Conservation (phyloP, 2,329 filamentous ascomycete genomes). For the Elsinoe necatrix region DNA sequence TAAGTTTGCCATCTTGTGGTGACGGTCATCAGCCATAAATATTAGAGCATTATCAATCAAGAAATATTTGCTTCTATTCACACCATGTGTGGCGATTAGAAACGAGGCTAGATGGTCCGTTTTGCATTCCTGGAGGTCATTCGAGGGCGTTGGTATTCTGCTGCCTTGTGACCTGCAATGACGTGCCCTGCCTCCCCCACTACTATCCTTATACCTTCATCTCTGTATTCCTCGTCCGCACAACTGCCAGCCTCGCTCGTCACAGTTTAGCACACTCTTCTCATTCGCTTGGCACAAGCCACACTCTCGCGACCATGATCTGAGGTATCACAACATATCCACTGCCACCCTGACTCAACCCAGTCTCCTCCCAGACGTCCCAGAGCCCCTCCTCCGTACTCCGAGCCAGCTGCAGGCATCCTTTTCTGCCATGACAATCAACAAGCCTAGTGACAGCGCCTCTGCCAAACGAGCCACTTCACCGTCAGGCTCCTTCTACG, state of each 20-base stretch:
- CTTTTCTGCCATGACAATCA: neutral
- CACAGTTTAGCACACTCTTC: neutral
- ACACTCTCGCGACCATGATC: neutral
- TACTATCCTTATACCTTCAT: neutral
- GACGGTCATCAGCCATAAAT: no score
- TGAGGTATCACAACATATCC: neutral
- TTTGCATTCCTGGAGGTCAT: no score
- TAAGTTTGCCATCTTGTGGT: no score
- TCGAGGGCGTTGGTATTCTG: neutral
- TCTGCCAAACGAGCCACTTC: constrained; percentile 46
- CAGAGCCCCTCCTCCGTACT: neutral
- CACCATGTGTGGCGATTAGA: no score
- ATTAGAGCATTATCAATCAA: no score
- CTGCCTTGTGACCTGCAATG: neutral
- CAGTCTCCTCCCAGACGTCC: neutral
- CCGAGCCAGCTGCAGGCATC: neutral
- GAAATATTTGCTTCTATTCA: no score
- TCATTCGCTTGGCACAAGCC: neutral
- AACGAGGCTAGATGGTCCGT: no score
- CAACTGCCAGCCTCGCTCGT: neutral
- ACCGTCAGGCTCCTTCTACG: constrained; percentile 83
- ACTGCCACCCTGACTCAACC: neutral
- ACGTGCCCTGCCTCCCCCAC: constrained; percentile 3
- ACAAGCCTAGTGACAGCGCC: neutral
- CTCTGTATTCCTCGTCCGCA: no score